Percentiles rank a stretch among this genome's conserved stretches.
Evolutionary conservation across 208 protist genomes (phyloP).

Genomic region (Trypanosoma avium): DNA sequence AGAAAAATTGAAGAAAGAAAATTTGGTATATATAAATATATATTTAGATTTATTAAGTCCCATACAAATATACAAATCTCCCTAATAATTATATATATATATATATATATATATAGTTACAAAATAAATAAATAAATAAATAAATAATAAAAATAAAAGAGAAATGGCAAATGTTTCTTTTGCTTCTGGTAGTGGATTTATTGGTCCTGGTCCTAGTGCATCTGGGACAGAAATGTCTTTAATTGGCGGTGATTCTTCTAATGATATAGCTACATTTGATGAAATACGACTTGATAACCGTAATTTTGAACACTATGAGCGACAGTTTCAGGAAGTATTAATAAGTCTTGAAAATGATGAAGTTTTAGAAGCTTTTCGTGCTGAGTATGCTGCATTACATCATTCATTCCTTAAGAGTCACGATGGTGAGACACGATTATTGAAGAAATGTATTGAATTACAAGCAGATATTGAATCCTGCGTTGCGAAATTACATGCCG

Average conservation of each 20-base stretch:
- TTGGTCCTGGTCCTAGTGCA: no score
- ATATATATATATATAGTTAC: constrained; percentile 3
- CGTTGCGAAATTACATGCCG: constrained; percentile 91
- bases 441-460: constrained; percentile 95
- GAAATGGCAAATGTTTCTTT: constrained; percentile 3
- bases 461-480: constrained; percentile 96
- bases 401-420: constrained; percentile 96
- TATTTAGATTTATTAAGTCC: no score
- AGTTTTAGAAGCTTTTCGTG: constrained; percentile 93
- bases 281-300: constrained; percentile 54
- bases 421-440: constrained; percentile 96
- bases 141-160: neutral
- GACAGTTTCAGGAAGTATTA: constrained; percentile 94
- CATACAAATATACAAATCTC: no score
- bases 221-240: neutral
- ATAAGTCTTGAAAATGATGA: constrained; percentile 94
- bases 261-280: constrained; percentile 48
- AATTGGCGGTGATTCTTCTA: constrained; percentile 10
- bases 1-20: no score
- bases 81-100: no score
- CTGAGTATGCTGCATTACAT: constrained; percentile 97
- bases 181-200: no score
- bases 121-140: neutral
- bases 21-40: no score
- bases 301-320: constrained; percentile 92